phyloP scores from a whole-genome alignment of 1,139 yeast genomes.

The Pichiaceae sp. region DNA sequence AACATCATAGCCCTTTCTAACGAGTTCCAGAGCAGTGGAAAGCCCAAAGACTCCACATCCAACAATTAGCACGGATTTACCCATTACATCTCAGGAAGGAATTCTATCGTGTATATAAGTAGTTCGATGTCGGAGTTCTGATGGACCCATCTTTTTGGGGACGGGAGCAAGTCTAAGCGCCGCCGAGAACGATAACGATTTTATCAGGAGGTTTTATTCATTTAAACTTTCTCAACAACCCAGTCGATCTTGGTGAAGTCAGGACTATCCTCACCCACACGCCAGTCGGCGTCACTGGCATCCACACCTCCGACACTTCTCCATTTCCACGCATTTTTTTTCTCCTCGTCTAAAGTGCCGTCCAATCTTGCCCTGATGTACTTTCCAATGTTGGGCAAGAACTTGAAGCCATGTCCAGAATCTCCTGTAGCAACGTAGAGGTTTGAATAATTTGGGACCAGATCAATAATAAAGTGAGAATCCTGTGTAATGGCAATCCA shows the following conservation, averaged over 20 bases:
- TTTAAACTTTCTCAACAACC: constrained; percentile 19
- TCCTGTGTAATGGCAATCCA: constrained; percentile 41
- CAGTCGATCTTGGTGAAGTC: constrained; percentile 26
- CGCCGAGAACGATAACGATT: too few species aligned
- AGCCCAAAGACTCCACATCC: constrained; percentile 23
- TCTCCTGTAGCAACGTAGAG: constrained; percentile 29
- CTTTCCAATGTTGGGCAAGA: constrained; percentile 33
- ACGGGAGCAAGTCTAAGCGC: too few species aligned
- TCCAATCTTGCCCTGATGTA: constrained; percentile 26
- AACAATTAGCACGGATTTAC: constrained; percentile 16
- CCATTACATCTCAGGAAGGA: too few species aligned
- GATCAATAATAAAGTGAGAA: constrained; percentile 34
- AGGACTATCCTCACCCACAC: constrained; percentile 22
- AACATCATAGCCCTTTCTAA: constrained; percentile 22
- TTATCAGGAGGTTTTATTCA: too few species aligned
- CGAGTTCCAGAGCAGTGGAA: constrained; percentile 17
- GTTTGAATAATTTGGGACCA: constrained; percentile 26
- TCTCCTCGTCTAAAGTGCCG: constrained; percentile 18
- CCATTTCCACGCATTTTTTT: constrained; percentile 28
- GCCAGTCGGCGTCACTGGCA: too few species aligned
- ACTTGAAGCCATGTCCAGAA: constrained; percentile 37
- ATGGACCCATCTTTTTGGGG: too few species aligned
- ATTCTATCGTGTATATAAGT: too few species aligned
- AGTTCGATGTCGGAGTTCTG: too few species aligned
- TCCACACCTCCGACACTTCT: too few species aligned